A percentile compares a stretch with the other conserved stretches of the same genome.
Conservation (phyloP, 495 filamentous ascomycete genomes). For the Penicillium canariense region DNA sequence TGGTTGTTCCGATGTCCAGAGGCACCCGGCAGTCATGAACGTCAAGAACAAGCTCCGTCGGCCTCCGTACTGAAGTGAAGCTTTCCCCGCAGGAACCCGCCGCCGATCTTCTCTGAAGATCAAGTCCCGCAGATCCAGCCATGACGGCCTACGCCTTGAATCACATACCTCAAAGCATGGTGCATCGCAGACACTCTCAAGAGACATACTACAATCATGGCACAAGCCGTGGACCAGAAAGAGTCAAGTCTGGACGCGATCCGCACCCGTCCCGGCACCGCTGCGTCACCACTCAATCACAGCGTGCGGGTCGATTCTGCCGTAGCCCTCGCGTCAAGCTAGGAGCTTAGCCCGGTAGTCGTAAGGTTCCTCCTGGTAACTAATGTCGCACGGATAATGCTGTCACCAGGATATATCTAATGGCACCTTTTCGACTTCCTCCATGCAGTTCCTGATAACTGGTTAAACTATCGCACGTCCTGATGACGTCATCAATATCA, state of each 20-base stretch:
- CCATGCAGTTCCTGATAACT: no score
- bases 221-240: background rate
- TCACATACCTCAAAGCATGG: background rate
- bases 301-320: no score
- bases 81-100: background rate
- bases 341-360: no score
- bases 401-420: no score
- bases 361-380: no score
- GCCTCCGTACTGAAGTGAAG: background rate
- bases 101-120: constrained; percentile 3
- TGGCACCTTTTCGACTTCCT: no score
- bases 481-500: no score
- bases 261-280: background rate
- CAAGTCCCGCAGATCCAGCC: no score
- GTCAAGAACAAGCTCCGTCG: constrained; percentile 1
- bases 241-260: constrained; percentile 1
- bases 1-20: background rate
- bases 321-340: no score
- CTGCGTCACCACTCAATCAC: constrained; percentile 8
- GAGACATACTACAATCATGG: background rate
- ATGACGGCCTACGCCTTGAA: background rate
- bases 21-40: constrained; percentile 1
- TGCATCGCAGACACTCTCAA: background rate
- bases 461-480: no score
- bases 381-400: no score